These are phyloP conservation scores for Pichia deserticola DNA, from an alignment of 805 yeast species.

Conservation along the genomic window DNA sequence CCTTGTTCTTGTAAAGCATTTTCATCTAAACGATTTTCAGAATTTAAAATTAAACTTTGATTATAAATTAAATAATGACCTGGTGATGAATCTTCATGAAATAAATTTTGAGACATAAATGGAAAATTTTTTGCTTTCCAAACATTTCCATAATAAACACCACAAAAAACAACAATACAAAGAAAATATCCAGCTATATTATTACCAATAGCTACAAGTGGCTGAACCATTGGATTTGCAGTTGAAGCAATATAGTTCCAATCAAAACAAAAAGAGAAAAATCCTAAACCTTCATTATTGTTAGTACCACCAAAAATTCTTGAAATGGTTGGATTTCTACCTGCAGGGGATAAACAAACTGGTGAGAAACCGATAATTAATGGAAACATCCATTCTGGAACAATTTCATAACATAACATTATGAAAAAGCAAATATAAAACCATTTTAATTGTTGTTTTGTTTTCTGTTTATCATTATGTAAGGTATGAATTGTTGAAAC, in stretches of 20 bases:
- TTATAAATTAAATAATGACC: slow-evolving; percentile 23
- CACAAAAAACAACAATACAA: slow-evolving; percentile 20
- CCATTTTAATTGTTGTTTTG: slow-evolving; percentile 19
- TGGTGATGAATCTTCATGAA: slow-evolving; percentile 19
- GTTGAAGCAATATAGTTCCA: slow-evolving; percentile 28
- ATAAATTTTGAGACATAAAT: slow-evolving; percentile 28
- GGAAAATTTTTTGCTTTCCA: slow-evolving; percentile 30
- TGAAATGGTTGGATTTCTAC: slow-evolving; percentile 21
- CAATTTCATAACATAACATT: slow-evolving; percentile 25
- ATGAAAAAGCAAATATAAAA: slow-evolving; percentile 19
- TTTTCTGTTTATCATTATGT: slow-evolving; percentile 19
- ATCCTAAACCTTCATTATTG: slow-evolving; percentile 29
- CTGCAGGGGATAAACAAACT: slow-evolving; percentile 23
- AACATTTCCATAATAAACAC: slow-evolving; percentile 28
- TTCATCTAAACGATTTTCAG: slow-evolving; percentile 18
- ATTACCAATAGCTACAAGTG: slow-evolving; percentile 24
- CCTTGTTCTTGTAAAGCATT: slow-evolving; percentile 22
- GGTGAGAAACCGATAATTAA: slow-evolving; percentile 26
- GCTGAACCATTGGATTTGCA: slow-evolving; percentile 24
- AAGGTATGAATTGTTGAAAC: slow-evolving; percentile 20
- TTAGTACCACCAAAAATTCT: slow-evolving; percentile 28
- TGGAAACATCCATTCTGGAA: slow-evolving; percentile 28
- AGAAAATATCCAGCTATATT: slow-evolving; percentile 26
- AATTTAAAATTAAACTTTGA: slow-evolving; percentile 23
- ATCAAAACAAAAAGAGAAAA: slow-evolving; percentile 26